These are phyloP conservation scores for Pascua sp. DNA, from an alignment of 1,284 basidiomycete genomes.

Conservation along the genomic window DNA sequence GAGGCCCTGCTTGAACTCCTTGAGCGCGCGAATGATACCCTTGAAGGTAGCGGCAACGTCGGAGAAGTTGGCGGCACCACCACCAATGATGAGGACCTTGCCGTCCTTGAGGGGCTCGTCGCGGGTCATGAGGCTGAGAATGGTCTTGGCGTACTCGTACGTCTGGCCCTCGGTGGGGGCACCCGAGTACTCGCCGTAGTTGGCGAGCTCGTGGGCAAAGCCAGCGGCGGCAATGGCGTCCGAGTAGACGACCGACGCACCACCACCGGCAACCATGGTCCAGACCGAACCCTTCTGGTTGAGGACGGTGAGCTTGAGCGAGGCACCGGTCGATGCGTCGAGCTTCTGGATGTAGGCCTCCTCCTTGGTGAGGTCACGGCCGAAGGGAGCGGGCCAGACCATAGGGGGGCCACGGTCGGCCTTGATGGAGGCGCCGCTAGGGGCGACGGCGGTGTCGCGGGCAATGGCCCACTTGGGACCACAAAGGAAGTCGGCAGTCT, in stretches of 20 bases:
- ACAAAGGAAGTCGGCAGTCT: constrained; percentile 94
- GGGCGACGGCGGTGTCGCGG: constrained; percentile 73
- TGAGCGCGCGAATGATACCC: constrained; percentile 95
- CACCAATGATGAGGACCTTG: constrained; percentile 99
- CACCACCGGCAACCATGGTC: constrained; percentile 96
- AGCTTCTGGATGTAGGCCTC: constrained; percentile 98
- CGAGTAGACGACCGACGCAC: constrained; percentile 55
- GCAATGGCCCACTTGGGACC: constrained; percentile 99
- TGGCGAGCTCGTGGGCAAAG: constrained; percentile 94
- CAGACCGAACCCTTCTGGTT: constrained; percentile 93
- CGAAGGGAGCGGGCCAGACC: constrained; percentile 96
- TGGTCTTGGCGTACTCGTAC: constrained; percentile 99
- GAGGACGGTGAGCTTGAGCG: constrained; percentile 94
- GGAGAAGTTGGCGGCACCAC: constrained; percentile 98
- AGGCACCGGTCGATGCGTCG: constrained; percentile 94
- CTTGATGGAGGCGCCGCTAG: constrained; percentile 57
- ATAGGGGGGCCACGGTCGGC: constrained; percentile 96
- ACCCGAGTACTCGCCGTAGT: constrained; percentile 99
- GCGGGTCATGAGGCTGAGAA: constrained; percentile 95
- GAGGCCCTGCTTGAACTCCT: constrained; percentile 84
- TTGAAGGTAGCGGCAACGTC: constrained; percentile 99
- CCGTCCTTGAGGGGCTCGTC: constrained; percentile 76
- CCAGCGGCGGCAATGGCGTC: constrained; percentile 97
- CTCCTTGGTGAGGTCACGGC: constrained; percentile 96
- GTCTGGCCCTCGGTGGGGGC: constrained; percentile 98